phyloP scores from a whole-genome alignment of 2,329 filamentous ascomycete species.

The Aspergillus neoniger region DNA sequence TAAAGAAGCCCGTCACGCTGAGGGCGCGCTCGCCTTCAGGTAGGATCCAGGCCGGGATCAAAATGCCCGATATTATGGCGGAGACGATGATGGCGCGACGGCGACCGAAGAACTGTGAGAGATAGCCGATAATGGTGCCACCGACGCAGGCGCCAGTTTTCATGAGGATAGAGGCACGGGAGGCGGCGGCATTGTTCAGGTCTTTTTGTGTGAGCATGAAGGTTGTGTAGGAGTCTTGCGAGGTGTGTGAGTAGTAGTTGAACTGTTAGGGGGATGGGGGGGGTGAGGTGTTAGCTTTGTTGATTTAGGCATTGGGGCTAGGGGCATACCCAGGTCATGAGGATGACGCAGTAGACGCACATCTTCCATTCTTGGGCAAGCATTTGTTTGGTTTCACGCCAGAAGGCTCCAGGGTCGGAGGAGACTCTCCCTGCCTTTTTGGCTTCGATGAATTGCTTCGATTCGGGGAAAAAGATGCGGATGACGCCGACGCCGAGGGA shows the following conservation, averaged over 20 bases:
- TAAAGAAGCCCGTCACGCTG: slow-evolving; percentile 39
- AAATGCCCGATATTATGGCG: slow-evolving; percentile 64
- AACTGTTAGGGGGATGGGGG: slow-evolving; percentile 38
- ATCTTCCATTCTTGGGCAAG: slow-evolving; percentile 71
- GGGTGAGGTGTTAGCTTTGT: not conserved
- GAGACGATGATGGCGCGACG: slow-evolving; percentile 57
- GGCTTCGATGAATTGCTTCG: slow-evolving; percentile 71
- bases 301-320: not conserved
- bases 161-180: slow-evolving; percentile 77
- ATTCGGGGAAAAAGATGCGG: slow-evolving; percentile 71
- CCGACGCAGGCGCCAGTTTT: slow-evolving; percentile 74
- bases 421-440: slow-evolving; percentile 60
- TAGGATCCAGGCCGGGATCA: slow-evolving; percentile 75
- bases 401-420: slow-evolving; percentile 57
- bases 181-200: slow-evolving; percentile 63
- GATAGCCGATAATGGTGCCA: slow-evolving; percentile 58
- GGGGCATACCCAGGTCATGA: slow-evolving; percentile 66
- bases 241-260: slow-evolving; percentile 75
- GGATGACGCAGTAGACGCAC: slow-evolving; percentile 72
- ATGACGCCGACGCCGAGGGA: slow-evolving; percentile 62
- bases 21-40: slow-evolving; percentile 32
- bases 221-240: slow-evolving; percentile 79
- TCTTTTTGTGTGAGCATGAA: slow-evolving; percentile 76
- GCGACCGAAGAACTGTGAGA: slow-evolving; percentile 74
- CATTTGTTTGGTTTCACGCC: slow-evolving; percentile 69